Base-by-base conservation (phyloP, 306 rosid genomes). In the Pyrus betulifolia region DNA sequence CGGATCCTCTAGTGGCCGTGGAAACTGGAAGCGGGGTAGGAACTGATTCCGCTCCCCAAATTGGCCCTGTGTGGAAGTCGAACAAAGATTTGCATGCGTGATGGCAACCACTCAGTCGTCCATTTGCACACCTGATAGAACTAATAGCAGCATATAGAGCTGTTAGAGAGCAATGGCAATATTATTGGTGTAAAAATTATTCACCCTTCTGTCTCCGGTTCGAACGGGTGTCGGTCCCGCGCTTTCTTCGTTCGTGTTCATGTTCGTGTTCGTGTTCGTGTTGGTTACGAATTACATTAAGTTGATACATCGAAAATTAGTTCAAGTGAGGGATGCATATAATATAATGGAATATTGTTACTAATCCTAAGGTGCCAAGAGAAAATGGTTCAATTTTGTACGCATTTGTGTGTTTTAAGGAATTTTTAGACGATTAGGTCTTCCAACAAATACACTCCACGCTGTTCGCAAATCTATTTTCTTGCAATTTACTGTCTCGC, bases 51-150 rank as follows among this genome's bases (percentile, higher is more conserved):
- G 86, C 81, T 57, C 84, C 80, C 71, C 85, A 67, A 10, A 77
- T 30, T 76, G 76, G 84, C 70, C 88, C 93, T 21, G 84, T 70
- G 38, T 92, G 96, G 96, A 84, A 81, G 78, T 82, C 82, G 42
- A 89, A 83, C 79, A 93, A 85, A 81, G 93, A 89, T 79, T 87
- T 89, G 72, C 82, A 67, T 71, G 95, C 70, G 35, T 89, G 86
- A 85, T 84, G 79, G 71, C 22, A 17, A 17, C 11, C 7, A n/a
- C 15, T 28, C n/a, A 33, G 27, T 77, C 68, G 58, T 45, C 65
- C 12, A 3, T 72, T 70, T 72, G 61, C 46, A 38, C 74, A 58
- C 64, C n/a, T 15, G 70, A 70, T 70, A 71, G 73, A 21, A 70
- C 38, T 74, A 74, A 65, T 59, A 55, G 67, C 82, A 46, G 38